Percentiles rank a stretch among this genome's conserved stretches.
Conservation (phyloP, 2,329 filamentous ascomycete species). For the Aspergillus sp. region DNA sequence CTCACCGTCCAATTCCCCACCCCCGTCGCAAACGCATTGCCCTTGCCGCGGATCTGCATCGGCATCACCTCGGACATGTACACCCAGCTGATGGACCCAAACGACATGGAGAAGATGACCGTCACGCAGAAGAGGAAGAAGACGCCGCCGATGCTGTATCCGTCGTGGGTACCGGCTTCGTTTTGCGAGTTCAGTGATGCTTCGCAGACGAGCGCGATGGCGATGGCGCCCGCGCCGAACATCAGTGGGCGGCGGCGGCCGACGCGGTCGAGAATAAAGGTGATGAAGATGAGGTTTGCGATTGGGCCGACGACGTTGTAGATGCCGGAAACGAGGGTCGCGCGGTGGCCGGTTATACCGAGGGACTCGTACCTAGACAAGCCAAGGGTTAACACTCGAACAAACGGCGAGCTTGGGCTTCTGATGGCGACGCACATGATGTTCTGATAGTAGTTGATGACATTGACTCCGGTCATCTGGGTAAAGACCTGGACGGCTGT, state of each 20-base stretch:
- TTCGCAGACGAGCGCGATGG: slow-evolving; percentile 63
- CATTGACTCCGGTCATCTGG: slow-evolving; percentile 49
- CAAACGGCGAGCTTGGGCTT: slow-evolving; percentile 44
- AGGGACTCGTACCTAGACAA: slow-evolving; percentile 48
- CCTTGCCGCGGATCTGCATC: slow-evolving; percentile 65
- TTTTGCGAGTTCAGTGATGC: slow-evolving; percentile 61
- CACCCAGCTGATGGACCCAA: slow-evolving; percentile 58
- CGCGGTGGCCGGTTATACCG: slow-evolving; percentile 59
- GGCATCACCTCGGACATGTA: slow-evolving; percentile 72
- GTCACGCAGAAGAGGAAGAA: slow-evolving; percentile 69
- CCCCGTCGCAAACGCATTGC: slow-evolving; percentile 62
- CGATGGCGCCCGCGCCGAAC: slow-evolving; percentile 59
- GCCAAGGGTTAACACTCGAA: slow-evolving; percentile 30
- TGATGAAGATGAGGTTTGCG: slow-evolving; percentile 54
- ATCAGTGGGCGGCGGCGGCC: slow-evolving; percentile 58
- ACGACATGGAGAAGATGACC: slow-evolving; percentile 63
- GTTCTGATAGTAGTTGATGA: slow-evolving; percentile 45
- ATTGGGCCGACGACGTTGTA: slow-evolving; percentile 63
- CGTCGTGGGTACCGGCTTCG: slow-evolving; percentile 39
- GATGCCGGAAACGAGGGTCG: slow-evolving; percentile 61
- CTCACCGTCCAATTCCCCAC: slow-evolving; percentile 65
- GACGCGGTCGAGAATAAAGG: slow-evolving; percentile 60
- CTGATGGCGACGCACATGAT: slow-evolving; percentile 33
- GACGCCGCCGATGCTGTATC: slow-evolving; percentile 64
- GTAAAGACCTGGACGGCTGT: slow-evolving; percentile 67